Evolutionary conservation across 106 monocot genomes (phyloP), one percentile per base, ranked within the genome.

Genomic region (Allium fistulosum): DNA sequence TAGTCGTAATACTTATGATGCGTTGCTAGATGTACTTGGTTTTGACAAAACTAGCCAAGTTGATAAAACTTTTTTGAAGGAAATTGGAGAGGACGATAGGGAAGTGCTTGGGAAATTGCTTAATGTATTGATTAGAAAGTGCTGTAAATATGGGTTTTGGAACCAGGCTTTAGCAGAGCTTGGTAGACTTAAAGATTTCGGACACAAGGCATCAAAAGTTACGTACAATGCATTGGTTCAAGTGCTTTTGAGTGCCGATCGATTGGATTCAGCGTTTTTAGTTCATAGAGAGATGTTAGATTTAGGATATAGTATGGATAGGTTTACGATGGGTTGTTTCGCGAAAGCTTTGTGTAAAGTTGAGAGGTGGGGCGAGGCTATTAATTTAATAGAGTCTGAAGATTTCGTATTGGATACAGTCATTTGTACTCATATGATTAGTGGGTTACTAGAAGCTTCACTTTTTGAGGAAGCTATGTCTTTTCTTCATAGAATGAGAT

Each of bases 401-500:
- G 87, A 90, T 77, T 84, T 87, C 68, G 84, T 62, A 12, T 86
- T 93, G 17, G 90, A 92, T 22, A 93, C 92, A 7, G 70, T 83
- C 67, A 68, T 99, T 48, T 90, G 92, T 26, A 99, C 80, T 11
- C 84, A 93, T 15, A 99, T 99, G 92, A 99, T 93, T 49, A 74
- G 77, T 69, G 97, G 97, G 28, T 74, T 99, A 67, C 46, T 99
- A 78, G 92, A 99, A 79, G 92, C 90, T 62, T 90, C 93, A 48
- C 79, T 93, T 47, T 99, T 89, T 61, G 90, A 90, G 61, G 92
- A 92, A 72, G 89, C 97, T 47, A 90, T 99, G 82, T 82, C 82
- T 51, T 90, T 99, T 57, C 73, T 92, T 50, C 90, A 93, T 72
- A 80, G 89, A 70, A 87, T 99, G 92, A 77, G 92, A 1, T 67